Evolutionary conservation across 2,329 filamentous ascomycete genomes (phyloP).

Genomic region (Colletotrichum gigasporum): DNA sequence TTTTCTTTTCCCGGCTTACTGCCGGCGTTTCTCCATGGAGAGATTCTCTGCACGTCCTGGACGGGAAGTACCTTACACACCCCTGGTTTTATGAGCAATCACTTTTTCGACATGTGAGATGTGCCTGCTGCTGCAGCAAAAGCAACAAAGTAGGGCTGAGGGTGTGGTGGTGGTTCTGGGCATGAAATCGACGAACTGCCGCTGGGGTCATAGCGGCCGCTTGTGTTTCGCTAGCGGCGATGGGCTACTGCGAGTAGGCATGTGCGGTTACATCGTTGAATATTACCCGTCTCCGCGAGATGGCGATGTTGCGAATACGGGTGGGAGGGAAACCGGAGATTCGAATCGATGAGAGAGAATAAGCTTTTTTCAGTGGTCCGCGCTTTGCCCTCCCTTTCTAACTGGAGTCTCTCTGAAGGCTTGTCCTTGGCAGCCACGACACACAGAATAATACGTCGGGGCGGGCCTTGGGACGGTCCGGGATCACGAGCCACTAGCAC

Average conservation of each 20-base stretch:
- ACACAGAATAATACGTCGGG: no score
- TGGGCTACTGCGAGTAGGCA: no score
- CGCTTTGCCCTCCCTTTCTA: no score
- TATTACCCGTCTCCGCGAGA: background rate
- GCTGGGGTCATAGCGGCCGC: conserved; percentile 17
- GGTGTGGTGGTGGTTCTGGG: no score
- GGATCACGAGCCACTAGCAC: no score
- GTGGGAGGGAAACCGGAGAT: background rate
- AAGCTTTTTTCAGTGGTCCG: conserved; percentile 16
- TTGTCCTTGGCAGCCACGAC: no score
- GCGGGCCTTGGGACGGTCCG: no score
- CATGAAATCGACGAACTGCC: no score
- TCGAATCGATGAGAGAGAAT: conserved; percentile 5
- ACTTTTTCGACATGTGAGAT: conserved; percentile 11
- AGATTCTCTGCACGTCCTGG: conserved; percentile 1
- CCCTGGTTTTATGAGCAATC: background rate
- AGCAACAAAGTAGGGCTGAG: conserved; percentile 1
- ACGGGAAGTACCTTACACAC: no score
- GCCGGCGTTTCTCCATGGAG: background rate
- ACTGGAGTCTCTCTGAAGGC: no score
- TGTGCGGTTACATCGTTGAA: conserved; percentile 3
- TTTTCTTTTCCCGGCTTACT: background rate
- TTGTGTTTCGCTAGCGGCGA: conserved; percentile 8
- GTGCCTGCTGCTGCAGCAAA: no score
- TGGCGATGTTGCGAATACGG: background rate